phyloP scores from a whole-genome alignment of 139 green algal species.

The Chlorella ohadii region DNA sequence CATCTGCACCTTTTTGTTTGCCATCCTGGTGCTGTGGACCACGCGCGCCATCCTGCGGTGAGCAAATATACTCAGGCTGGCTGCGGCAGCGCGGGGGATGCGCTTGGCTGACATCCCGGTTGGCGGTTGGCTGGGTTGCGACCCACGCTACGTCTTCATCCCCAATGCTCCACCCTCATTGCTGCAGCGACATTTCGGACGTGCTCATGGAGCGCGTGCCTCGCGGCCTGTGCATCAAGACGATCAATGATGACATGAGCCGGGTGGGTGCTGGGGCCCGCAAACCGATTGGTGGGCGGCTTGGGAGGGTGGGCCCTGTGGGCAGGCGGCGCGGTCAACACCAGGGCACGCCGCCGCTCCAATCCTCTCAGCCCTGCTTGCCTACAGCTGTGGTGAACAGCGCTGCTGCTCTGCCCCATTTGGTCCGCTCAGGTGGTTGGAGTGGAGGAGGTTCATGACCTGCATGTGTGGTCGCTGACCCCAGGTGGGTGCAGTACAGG shows the following conservation, averaged over 20 bases:
- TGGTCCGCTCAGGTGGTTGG: slow-evolving; percentile 60
- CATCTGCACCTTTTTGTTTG: slow-evolving; percentile 96
- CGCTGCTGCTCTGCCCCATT: neutral
- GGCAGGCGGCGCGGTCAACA: too few relatives aligned
- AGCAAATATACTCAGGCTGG: too few relatives aligned
- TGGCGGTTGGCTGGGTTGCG: too few relatives aligned
- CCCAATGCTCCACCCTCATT: too few relatives aligned
- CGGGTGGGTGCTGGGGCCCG: neutral
- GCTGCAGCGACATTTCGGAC: slow-evolving; percentile 83
- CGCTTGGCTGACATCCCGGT: too few relatives aligned
- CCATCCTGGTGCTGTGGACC: slow-evolving; percentile 87
- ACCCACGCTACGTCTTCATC: too few relatives aligned
- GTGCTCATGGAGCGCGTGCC: slow-evolving; percentile 95
- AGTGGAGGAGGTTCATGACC: slow-evolving; percentile 86
- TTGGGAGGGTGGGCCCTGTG: neutral
- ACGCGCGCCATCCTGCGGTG: slow-evolving; percentile 75
- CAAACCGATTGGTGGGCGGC: neutral
- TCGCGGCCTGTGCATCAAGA: slow-evolving; percentile 56
- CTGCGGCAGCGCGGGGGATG: too few relatives aligned
- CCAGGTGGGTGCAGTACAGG: slow-evolving; percentile 20
- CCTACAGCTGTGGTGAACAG: too few relatives aligned
- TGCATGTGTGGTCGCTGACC: slow-evolving; percentile 93
- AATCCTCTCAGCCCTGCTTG: too few relatives aligned
- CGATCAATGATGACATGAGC: slow-evolving; percentile 33
- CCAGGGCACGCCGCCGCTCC: too few relatives aligned